These are phyloP conservation scores for Aspergillus ruber DNA, from an alignment of 2,329 filamentous ascomycete species.

Conservation along the genomic window DNA sequence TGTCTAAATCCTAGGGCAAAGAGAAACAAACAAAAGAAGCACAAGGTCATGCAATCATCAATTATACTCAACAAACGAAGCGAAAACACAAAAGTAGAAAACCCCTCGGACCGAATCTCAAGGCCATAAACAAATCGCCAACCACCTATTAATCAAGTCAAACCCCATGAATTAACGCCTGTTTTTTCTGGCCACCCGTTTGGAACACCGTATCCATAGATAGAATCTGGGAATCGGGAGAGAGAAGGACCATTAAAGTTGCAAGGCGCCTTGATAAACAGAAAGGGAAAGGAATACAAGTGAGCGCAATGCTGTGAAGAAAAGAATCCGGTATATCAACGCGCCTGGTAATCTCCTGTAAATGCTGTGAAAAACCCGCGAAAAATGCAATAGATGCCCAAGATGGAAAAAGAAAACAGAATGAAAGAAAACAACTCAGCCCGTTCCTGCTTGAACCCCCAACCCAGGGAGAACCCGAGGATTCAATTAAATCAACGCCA, in stretches of 20 bases:
- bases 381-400: conserved; percentile 26
- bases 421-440: conserved; percentile 7
- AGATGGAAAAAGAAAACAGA: conserved; percentile 13
- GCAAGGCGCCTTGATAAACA: neutral
- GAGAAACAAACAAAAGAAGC: neutral
- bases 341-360: conserved; percentile 12
- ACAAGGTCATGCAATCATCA: conserved; percentile 25
- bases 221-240: conserved; percentile 5
- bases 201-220: conserved; percentile 22
- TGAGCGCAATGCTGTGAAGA: neutral
- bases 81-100: conserved; percentile 7
- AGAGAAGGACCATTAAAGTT: too few species aligned
- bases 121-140: neutral
- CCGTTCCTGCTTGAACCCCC: conserved; percentile 15
- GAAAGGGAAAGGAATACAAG: conserved; percentile 6
- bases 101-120: neutral
- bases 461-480: conserved; percentile 17
- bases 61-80: conserved; percentile 7
- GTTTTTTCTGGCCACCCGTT: conserved; percentile 10
- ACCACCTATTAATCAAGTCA: neutral
- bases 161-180: conserved; percentile 15
- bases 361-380: conserved; percentile 16
- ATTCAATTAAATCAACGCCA: conserved; percentile 17
- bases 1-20: neutral
- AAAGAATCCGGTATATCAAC: conserved; percentile 11